Percentiles rank a stretch among this genome's conserved stretches.
Conservation (phyloP, 306 rosid species). For the Cicer judaicum region DNA sequence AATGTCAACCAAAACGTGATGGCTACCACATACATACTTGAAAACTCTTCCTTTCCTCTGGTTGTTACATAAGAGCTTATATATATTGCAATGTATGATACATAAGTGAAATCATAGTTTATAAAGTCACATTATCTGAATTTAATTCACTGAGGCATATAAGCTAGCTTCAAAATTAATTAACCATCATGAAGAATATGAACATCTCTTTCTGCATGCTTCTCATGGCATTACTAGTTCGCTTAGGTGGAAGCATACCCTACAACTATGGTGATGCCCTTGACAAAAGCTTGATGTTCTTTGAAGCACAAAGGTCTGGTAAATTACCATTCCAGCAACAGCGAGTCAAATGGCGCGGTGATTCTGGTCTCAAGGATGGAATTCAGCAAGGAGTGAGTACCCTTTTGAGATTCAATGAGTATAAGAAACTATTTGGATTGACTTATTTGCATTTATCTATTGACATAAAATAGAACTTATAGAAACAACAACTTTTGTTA, state of each 20-base stretch:
- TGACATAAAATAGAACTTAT: no score
- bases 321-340: constrained; percentile 56
- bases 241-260: constrained; percentile 36
- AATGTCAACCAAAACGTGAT: constrained; percentile 61
- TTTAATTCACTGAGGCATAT: not conserved
- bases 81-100: not conserved
- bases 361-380: constrained; percentile 82
- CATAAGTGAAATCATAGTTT: not conserved
- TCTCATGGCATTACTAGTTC: constrained; percentile 39
- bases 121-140: constrained; percentile 25
- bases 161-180: constrained; percentile 6
- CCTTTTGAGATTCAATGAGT: constrained; percentile 1
- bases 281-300: constrained; percentile 75
- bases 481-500: no score
- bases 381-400: constrained; percentile 71
- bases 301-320: constrained; percentile 88
- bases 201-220: constrained; percentile 43
- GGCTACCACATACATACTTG: constrained; percentile 44
- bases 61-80: constrained; percentile 1
- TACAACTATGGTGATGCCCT: constrained; percentile 72
- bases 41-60: constrained; percentile 18
- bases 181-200: constrained; percentile 50
- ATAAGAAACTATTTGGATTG: no score
- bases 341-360: constrained; percentile 76
- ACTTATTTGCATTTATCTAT: no score